These are phyloP conservation scores for Microbotryomycetes sp. DNA, from an alignment of 1,284 basidiomycete species.

Conservation along the genomic window DNA sequence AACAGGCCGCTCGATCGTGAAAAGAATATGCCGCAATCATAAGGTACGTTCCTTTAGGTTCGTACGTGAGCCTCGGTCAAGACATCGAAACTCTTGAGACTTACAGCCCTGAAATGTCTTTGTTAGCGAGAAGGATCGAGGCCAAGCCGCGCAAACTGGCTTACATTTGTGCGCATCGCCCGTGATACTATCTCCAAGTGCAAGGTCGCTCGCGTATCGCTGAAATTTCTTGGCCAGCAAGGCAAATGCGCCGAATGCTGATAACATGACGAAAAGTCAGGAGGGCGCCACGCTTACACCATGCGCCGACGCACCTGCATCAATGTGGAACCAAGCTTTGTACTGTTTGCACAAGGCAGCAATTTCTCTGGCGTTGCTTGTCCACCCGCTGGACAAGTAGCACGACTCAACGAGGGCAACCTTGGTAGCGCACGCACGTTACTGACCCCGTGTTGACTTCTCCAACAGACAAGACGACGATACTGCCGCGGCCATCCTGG, in stretches of 20 bases:
- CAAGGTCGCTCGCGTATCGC: constrained; percentile 41
- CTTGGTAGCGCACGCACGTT: background rate
- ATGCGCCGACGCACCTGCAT: constrained; percentile 47
- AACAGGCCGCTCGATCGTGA: constrained; percentile 39
- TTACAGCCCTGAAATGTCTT: constrained; percentile 5
- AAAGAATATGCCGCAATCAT: constrained; percentile 50
- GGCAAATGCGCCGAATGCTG: constrained; percentile 49
- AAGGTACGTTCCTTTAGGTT: constrained; percentile 42
- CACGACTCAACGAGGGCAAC: no score
- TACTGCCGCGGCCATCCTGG: constrained; percentile 37
- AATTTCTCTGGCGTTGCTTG: constrained; percentile 27
- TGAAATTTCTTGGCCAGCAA: constrained; percentile 43
- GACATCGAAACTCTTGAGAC: no score
- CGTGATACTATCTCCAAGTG: constrained; percentile 46
- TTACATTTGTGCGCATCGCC: constrained; percentile 44
- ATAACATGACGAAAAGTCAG: no score
- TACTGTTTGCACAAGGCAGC: constrained; percentile 43
- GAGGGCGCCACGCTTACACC: no score
- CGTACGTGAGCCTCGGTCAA: background rate
- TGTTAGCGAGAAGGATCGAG: background rate
- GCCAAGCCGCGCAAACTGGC: constrained; percentile 6
- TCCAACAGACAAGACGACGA: constrained; percentile 45
- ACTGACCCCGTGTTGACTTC: constrained; percentile 48
- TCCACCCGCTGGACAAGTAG: background rate
- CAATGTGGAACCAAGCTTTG: constrained; percentile 48